Evolutionary conservation across 1,284 basidiomycete species (phyloP).

Genomic region (Pseudozyma sp.): DNA sequence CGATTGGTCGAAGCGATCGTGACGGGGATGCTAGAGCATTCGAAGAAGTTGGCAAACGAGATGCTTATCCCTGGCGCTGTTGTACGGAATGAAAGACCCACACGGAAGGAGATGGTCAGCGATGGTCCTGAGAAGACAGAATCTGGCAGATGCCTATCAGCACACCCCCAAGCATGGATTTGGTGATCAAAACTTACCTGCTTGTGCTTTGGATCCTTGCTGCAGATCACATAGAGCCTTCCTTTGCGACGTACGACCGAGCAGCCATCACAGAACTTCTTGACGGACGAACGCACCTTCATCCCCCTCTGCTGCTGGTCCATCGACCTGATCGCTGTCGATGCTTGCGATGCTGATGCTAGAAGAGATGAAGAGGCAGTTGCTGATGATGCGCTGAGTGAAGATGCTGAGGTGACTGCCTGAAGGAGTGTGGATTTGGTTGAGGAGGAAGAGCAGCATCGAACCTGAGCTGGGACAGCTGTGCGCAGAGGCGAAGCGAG

Average conservation of each 20-base stretch:
- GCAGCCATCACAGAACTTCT: constrained; percentile 73
- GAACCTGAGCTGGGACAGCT: constrained; percentile 6
- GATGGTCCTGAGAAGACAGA: neutral
- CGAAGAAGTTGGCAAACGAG: neutral
- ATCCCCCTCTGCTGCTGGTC: constrained; percentile 76
- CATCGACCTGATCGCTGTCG: constrained; percentile 8
- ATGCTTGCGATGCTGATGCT: constrained; percentile 2
- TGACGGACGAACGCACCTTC: constrained; percentile 96
- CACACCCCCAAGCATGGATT: neutral
- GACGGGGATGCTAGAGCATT: neutral
- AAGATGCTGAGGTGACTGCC: neutral
- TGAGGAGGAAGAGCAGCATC: constrained; percentile 37
- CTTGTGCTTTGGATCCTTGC: constrained; percentile 95
- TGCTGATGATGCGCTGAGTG: no score
- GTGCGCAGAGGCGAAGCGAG: constrained; percentile 23
- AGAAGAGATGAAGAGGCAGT: constrained; percentile 1
- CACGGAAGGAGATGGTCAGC: neutral
- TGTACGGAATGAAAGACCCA: neutral
- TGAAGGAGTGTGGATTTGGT: constrained; percentile 17
- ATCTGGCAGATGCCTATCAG: neutral
- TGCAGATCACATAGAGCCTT: constrained; percentile 91
- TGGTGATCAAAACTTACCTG: constrained; percentile 77
- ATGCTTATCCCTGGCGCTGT: constrained; percentile 21
- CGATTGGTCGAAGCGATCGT: neutral
- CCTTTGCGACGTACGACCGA: constrained; percentile 77